Percentiles rank a stretch among this genome's conserved stretches.
These are phyloP conservation scores for Pelargonium citronellum DNA, from an alignment of 441 rosid genomes.

Conservation along the genomic window DNA sequence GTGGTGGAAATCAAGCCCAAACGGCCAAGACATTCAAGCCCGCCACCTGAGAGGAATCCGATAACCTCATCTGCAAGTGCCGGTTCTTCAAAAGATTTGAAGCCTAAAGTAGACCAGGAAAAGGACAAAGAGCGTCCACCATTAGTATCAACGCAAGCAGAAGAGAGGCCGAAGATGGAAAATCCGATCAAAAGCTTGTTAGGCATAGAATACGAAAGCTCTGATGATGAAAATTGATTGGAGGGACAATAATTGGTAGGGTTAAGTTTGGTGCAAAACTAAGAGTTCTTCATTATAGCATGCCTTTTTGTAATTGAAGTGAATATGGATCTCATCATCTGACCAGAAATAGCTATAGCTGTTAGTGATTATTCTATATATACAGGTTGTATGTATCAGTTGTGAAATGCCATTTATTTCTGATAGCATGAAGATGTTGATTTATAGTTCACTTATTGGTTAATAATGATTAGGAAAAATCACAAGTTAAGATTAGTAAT, in stretches of 20 bases:
- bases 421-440: no score
- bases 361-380: no score
- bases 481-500: no score
- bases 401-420: no score
- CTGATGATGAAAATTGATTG: conserved; percentile 48
- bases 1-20: conserved; percentile 86
- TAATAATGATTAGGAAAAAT: no score
- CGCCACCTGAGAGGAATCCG: conserved; percentile 24
- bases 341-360: no score
- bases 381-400: no score
- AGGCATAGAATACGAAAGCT: conserved; percentile 78
- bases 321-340: no score
- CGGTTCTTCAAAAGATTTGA: conserved; percentile 23
- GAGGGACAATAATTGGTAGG: background rate
- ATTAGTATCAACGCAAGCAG: conserved; percentile 23
- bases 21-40: conserved; percentile 37
- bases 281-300: no score
- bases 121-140: conserved; percentile 25
- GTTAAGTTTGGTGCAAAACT: no score
- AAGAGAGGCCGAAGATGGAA: conserved; percentile 23
- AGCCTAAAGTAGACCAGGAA: conserved; percentile 23
- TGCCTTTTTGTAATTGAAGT: no score
- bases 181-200: conserved; percentile 56
- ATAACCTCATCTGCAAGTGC: conserved; percentile 28
- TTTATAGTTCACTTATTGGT: no score